phyloP scores from a whole-genome alignment of 805 yeast genomes.

The Trichomonascus vanleenenianus region DNA sequence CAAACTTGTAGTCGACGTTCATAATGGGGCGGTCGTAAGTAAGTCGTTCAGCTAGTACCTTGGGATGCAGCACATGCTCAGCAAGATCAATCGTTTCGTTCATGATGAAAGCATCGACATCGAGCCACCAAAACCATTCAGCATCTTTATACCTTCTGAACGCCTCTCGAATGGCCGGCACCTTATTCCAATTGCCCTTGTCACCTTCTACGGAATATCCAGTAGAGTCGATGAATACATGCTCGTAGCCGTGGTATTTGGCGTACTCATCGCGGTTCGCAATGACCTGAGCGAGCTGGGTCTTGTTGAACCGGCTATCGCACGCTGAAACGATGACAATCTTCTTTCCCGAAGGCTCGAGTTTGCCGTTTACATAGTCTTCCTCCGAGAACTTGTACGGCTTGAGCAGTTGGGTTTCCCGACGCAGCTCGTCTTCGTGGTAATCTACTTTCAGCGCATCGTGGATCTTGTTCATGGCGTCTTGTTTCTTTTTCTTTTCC shows the following conservation, averaged over 20 bases:
- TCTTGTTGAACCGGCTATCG: constrained; percentile 17
- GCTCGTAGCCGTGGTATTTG: constrained; percentile 26
- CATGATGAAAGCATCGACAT: constrained; percentile 28
- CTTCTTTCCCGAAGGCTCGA: constrained; percentile 1
- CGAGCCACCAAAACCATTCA: constrained; percentile 34
- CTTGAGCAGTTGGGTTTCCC: not conserved
- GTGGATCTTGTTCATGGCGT: not conserved
- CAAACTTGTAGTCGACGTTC: constrained; percentile 10
- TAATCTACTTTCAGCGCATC: not conserved
- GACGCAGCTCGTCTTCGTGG: not conserved
- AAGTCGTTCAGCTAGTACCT: constrained; percentile 20
- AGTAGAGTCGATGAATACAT: constrained; percentile 21
- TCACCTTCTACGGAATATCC: constrained; percentile 10
- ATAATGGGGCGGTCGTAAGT: constrained; percentile 18
- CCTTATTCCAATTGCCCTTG: constrained; percentile 24
- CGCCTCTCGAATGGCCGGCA: constrained; percentile 27
- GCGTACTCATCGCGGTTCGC: constrained; percentile 26
- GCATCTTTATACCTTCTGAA: constrained; percentile 25
- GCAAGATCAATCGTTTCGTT: constrained; percentile 24
- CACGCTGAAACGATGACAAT: constrained; percentile 18
- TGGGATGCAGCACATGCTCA: constrained; percentile 21
- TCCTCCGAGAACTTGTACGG: not conserved
- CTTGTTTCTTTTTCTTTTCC: not conserved
- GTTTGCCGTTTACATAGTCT: not conserved
- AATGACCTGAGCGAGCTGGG: constrained; percentile 11